Conservation (phyloP, 2,329 filamentous ascomycete species). For the Aspergillus neoniger region DNA sequence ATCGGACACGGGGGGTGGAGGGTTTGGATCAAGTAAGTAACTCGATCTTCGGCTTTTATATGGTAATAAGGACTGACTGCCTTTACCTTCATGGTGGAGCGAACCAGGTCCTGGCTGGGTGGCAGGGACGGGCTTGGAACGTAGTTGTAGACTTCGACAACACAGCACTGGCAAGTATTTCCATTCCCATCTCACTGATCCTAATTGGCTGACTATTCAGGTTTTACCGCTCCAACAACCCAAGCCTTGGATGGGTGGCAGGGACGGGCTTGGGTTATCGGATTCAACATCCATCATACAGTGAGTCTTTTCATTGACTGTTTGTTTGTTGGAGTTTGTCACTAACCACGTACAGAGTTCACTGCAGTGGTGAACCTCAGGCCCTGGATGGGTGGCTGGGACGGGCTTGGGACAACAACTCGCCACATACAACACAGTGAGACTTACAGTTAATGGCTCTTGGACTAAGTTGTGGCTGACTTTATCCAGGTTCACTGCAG, state of each 20-base stretch:
- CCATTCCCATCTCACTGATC: too few relatives aligned
- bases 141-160: neutral
- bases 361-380: neutral
- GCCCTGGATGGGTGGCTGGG: constrained; percentile 11
- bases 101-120: constrained; percentile 7
- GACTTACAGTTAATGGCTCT: too few relatives aligned
- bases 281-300: too few relatives aligned
- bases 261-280: neutral
- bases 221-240: neutral
- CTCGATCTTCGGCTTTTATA: too few relatives aligned
- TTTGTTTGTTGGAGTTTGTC: too few relatives aligned
- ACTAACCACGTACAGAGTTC: neutral
- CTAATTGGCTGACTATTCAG: too few relatives aligned
- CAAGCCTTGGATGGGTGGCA: neutral
- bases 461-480: too few relatives aligned
- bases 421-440: neutral
- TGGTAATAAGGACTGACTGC: too few relatives aligned
- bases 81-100: too few relatives aligned
- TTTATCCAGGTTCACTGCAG: neutral
- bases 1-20: neutral
- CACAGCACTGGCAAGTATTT: too few relatives aligned
- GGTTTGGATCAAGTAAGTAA: too few relatives aligned
- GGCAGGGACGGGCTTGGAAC: constrained; percentile 1
- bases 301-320: too few relatives aligned
- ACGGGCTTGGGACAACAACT: constrained; percentile 13